A percentile compares a stretch with the other conserved stretches of the same genome.
Evolutionary conservation across 148 eudicot species (phyloP).

Genomic region (Polygonum maritimum): DNA sequence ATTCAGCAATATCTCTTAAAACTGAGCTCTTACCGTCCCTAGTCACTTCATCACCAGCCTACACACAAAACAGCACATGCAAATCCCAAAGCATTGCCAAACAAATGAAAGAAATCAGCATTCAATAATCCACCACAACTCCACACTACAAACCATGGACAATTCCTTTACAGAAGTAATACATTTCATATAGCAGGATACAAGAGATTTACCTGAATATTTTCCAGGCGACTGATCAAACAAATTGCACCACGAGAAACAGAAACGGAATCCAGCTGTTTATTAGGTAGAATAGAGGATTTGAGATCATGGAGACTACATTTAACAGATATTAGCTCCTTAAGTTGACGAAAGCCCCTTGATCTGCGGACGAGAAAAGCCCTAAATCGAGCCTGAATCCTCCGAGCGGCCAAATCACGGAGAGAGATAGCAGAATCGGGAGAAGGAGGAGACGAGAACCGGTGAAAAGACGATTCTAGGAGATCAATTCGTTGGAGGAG

Average conservation of each 20-base stretch:
- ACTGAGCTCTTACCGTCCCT: slow-evolving; percentile 61
- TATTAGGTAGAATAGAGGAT: slow-evolving; percentile 20
- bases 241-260: slow-evolving; percentile 38
- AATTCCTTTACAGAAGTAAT: neutral
- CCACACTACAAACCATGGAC: neutral
- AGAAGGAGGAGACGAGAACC: slow-evolving; percentile 4
- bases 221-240: slow-evolving; percentile 47
- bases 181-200: neutral
- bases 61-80: slow-evolving; percentile 20
- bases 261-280: slow-evolving; percentile 27
- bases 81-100: neutral
- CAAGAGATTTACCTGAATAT: slow-evolving; percentile 41
- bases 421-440: slow-evolving; percentile 21
- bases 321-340: slow-evolving; percentile 53
- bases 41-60: slow-evolving; percentile 76
- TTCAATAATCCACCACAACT: neutral
- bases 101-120: neutral
- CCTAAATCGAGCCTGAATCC: slow-evolving; percentile 78
- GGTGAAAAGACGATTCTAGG: slow-evolving; percentile 59
- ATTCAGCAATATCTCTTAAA: slow-evolving; percentile 41
- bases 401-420: slow-evolving; percentile 67
- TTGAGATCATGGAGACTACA: slow-evolving; percentile 39
- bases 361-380: slow-evolving; percentile 70
- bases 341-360: slow-evolving; percentile 47
- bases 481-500: slow-evolving; percentile 63